phyloP scores from a whole-genome alignment of 2,329 filamentous ascomycete genomes.

The Colletotrichum lupini region DNA sequence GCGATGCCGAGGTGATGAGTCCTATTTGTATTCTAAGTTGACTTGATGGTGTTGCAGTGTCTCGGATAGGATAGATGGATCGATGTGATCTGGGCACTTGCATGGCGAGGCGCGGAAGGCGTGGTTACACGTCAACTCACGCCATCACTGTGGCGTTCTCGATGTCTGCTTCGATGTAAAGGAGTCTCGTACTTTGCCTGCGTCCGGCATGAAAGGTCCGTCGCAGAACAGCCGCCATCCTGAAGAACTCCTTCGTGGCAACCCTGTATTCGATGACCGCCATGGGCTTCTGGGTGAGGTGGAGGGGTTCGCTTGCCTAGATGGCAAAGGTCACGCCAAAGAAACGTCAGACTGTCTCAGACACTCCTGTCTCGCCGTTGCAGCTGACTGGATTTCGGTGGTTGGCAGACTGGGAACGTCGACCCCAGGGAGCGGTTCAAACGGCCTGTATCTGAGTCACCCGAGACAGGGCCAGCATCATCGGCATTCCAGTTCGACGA shows the following conservation, averaged over 20 bases:
- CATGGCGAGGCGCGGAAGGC: not conserved
- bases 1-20: not conserved
- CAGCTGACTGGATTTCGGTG: conserved; percentile 18
- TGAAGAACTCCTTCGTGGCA: not conserved
- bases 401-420: not conserved
- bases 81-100: not conserved
- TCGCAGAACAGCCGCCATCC: not conserved
- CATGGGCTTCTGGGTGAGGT: not conserved
- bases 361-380: not conserved
- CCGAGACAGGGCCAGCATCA: conserved; percentile 19
- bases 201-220: not conserved
- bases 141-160: not conserved
- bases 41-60: not conserved
- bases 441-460: not conserved
- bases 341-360: conserved; percentile 30
- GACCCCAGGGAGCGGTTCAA: not conserved
- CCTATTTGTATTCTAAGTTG: not conserved
- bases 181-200: not conserved
- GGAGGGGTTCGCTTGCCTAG: not conserved
- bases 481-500: not conserved
- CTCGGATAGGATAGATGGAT: not conserved
- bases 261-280: not conserved
- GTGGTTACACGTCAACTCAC: not conserved
- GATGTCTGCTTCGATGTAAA: not conserved
- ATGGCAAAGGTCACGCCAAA: not conserved